phyloP scores from a whole-genome alignment of 1,139 yeast species.

The Maudiozyma humilis region DNA sequence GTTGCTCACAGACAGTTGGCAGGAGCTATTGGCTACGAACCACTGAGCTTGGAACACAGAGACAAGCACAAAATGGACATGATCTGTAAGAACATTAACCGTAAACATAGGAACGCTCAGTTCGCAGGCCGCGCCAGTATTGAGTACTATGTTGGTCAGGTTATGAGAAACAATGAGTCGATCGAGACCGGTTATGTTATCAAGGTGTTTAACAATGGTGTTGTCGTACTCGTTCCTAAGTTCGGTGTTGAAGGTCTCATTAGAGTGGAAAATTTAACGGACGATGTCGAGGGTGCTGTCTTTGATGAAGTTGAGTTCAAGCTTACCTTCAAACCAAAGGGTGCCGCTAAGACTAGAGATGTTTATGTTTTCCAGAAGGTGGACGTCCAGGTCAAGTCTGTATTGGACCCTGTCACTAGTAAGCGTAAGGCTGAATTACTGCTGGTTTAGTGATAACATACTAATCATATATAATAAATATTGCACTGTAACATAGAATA shows the following conservation, averaged over 20 bases:
- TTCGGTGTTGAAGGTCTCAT: slow-evolving; percentile 95
- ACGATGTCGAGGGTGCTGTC: slow-evolving; percentile 54
- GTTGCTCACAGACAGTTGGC: slow-evolving; percentile 97
- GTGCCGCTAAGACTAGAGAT: slow-evolving; percentile 38
- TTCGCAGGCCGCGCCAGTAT: slow-evolving; percentile 98
- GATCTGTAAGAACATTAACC: slow-evolving; percentile 82
- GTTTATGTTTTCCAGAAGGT: slow-evolving; percentile 82
- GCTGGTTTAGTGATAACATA: slow-evolving; percentile 34
- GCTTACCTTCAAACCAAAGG: slow-evolving; percentile 45
- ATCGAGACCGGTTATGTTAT: slow-evolving; percentile 90
- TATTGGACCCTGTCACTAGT: slow-evolving; percentile 80
- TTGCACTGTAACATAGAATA: background rate
- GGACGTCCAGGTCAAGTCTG: slow-evolving; percentile 69
- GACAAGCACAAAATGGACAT: slow-evolving; percentile 86
- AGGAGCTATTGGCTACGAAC: slow-evolving; percentile 92
- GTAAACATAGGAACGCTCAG: slow-evolving; percentile 94
- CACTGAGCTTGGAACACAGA: slow-evolving; percentile 70
- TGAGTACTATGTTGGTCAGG: slow-evolving; percentile 97
- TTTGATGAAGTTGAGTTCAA: slow-evolving; percentile 75
- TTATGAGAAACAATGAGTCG: slow-evolving; percentile 64
- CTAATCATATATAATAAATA: background rate
- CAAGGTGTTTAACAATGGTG: slow-evolving; percentile 88
- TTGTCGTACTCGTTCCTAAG: slow-evolving; percentile 91
- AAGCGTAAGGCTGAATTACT: slow-evolving; percentile 83
- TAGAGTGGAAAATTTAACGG: slow-evolving; percentile 62